These are phyloP conservation scores for Boehmeria nivea DNA, from an alignment of 306 rosid species.

Conservation along the genomic window DNA sequence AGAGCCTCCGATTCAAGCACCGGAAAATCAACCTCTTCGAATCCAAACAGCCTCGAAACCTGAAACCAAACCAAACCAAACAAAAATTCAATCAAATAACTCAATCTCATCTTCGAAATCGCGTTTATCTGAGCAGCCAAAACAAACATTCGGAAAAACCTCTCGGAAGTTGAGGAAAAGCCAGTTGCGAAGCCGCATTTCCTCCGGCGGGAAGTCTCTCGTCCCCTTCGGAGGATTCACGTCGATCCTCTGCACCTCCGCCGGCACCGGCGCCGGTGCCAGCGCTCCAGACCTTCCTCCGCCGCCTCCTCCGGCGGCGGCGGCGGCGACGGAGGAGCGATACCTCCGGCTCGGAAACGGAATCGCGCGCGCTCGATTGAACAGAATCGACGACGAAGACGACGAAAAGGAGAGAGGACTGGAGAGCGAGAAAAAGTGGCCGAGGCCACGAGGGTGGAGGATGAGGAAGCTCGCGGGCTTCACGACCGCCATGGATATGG, in stretches of 20 bases:
- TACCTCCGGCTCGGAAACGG: slow-evolving; percentile 20
- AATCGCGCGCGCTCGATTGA: slow-evolving; percentile 24
- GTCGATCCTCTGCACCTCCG: slow-evolving; percentile 58
- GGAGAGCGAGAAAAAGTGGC: slow-evolving; percentile 28
- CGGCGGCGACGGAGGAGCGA: slow-evolving; percentile 35
- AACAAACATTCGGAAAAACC: slow-evolving; percentile 20
- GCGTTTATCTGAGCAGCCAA: neutral
- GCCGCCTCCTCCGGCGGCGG: slow-evolving; percentile 20
- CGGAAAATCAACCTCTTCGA: slow-evolving; percentile 91
- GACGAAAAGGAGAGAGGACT: slow-evolving; percentile 38
- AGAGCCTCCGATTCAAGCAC: slow-evolving; percentile 89
- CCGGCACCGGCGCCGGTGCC: slow-evolving; percentile 40
- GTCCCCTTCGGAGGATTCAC: slow-evolving; percentile 93
- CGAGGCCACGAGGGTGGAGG: slow-evolving; percentile 42
- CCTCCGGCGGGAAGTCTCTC: slow-evolving; percentile 86
- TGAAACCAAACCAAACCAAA: neutral
- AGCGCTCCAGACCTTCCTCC: slow-evolving; percentile 65
- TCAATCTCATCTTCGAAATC: neutral
- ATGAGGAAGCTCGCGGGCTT: slow-evolving; percentile 39
- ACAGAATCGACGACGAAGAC: slow-evolving; percentile 37
- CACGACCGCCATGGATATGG: slow-evolving; percentile 28
- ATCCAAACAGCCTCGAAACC: slow-evolving; percentile 73
- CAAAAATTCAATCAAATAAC: too few relatives aligned
- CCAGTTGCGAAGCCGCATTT: slow-evolving; percentile 81
- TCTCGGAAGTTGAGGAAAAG: slow-evolving; percentile 79